Conservation (phyloP, 352 stramenopile genomes). For the Phytopythium boreale region DNA sequence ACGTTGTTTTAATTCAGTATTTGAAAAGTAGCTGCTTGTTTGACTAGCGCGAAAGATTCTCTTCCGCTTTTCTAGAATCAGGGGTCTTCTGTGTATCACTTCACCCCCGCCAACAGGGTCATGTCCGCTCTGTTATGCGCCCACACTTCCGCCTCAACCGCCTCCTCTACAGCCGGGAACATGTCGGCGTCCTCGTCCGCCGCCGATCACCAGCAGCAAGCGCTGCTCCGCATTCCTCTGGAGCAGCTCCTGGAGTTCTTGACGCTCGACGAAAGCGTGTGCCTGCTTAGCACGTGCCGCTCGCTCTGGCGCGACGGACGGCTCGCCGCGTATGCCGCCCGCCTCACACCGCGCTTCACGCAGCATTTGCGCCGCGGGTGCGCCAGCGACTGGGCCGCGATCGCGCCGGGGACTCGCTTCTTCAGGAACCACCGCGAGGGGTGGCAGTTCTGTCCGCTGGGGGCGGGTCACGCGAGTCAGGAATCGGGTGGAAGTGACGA, state of each 20-base stretch:
- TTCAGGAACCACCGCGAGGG: constrained; percentile 1
- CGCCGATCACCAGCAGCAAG: background rate
- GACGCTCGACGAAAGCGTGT: constrained; percentile 1
- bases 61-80: too few relatives aligned
- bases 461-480: background rate
- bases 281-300: constrained; percentile 5
- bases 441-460: background rate
- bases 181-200: background rate
- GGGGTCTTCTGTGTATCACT: too few relatives aligned
- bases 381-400: constrained; percentile 7
- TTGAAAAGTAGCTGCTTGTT: too few relatives aligned
- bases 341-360: background rate
- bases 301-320: background rate
- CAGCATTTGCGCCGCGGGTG: constrained; percentile 3
- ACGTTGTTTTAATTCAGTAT: too few relatives aligned
- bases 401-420: constrained; percentile 1
- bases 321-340: constrained; percentile 5
- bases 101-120: too few relatives aligned
- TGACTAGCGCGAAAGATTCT: too few relatives aligned
- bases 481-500: too few relatives aligned
- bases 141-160: background rate
- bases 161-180: background rate
- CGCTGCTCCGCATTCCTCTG: background rate
- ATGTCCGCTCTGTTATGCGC: too few relatives aligned
- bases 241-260: constrained; percentile 8